These are phyloP conservation scores for Spirogloea muscicola DNA, from an alignment of 139 green algal genomes.

Conservation along the genomic window DNA sequence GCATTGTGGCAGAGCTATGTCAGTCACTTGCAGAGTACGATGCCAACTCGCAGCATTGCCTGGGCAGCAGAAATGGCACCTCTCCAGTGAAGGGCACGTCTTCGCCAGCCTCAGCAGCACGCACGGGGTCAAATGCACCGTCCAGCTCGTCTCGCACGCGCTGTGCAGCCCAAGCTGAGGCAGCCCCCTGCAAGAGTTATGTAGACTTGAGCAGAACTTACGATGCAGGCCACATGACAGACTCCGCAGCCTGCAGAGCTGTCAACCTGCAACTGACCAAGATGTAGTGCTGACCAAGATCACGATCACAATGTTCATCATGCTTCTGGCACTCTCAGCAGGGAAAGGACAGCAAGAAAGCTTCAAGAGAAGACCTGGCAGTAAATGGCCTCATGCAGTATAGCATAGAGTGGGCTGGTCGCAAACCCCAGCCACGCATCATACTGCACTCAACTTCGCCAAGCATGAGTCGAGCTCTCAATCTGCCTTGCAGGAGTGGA, in stretches of 20 bases:
- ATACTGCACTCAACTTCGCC: too few species aligned
- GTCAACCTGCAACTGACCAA: too few species aligned
- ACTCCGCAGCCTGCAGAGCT: too few species aligned
- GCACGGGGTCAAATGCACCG: conserved; percentile 11
- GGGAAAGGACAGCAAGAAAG: conserved; percentile 5
- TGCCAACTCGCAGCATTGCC: too few species aligned
- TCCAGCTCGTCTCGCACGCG: conserved; percentile 13
- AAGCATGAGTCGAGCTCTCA: too few species aligned
- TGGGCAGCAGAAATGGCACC: conserved; percentile 17
- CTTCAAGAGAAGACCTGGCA: conserved; percentile 59
- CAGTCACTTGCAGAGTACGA: too few species aligned
- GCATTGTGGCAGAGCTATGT: too few species aligned
- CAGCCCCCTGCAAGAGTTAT: background rate
- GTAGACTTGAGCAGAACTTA: too few species aligned
- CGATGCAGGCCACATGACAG: conserved; percentile 40
- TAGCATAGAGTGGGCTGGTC: conserved; percentile 87
- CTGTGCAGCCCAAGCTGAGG: conserved; percentile 50
- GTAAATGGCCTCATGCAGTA: conserved; percentile 97
- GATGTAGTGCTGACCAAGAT: too few species aligned
- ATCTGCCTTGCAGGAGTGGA: too few species aligned
- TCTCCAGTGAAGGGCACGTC: conserved; percentile 13
- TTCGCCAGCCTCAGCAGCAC: background rate
- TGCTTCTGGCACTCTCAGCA: too few species aligned
- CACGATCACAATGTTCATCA: too few species aligned
- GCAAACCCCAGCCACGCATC: conserved; percentile 69